Conservation (phyloP, 2,329 filamentous ascomycete species). For the Fusarium bactridioides region DNA sequence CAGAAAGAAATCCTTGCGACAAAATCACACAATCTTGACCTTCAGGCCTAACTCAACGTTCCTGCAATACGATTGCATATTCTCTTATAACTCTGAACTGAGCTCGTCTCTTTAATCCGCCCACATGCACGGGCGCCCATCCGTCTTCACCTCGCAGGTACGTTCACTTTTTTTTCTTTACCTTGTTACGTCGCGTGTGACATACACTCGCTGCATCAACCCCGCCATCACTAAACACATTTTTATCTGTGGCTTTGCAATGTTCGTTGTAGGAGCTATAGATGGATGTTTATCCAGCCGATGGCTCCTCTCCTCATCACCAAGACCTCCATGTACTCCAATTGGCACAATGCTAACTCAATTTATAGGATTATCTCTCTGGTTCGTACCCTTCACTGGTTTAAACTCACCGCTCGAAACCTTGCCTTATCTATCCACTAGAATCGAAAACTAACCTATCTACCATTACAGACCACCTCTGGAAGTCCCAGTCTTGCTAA, state of each 20-base stretch:
- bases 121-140: constrained; percentile 87
- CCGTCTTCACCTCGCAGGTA: constrained; percentile 89
- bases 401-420: constrained; percentile 53
- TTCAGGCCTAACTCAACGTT: constrained; percentile 14
- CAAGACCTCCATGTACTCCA: constrained; percentile 15
- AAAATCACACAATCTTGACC: background rate
- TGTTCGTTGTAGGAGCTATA: background rate
- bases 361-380: constrained; percentile 75
- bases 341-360: constrained; percentile 53
- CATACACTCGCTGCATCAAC: constrained; percentile 7
- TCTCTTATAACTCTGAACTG: constrained; percentile 39
- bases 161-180: constrained; percentile 19
- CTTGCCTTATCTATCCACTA: background rate
- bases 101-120: constrained; percentile 59
- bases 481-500: constrained; percentile 50
- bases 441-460: constrained; percentile 26
- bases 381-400: constrained; percentile 57
- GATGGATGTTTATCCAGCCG: background rate
- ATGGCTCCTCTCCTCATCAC: background rate
- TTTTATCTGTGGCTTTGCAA: constrained; percentile 18
- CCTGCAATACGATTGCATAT: constrained; percentile 20
- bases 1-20: constrained; percentile 33
- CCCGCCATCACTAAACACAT: constrained; percentile 28
- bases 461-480: constrained; percentile 50
- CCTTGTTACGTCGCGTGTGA: constrained; percentile 3